These are phyloP conservation scores for Tetrapisispora iriomotensis DNA, from an alignment of 805 yeast species.

Conservation along the genomic window DNA sequence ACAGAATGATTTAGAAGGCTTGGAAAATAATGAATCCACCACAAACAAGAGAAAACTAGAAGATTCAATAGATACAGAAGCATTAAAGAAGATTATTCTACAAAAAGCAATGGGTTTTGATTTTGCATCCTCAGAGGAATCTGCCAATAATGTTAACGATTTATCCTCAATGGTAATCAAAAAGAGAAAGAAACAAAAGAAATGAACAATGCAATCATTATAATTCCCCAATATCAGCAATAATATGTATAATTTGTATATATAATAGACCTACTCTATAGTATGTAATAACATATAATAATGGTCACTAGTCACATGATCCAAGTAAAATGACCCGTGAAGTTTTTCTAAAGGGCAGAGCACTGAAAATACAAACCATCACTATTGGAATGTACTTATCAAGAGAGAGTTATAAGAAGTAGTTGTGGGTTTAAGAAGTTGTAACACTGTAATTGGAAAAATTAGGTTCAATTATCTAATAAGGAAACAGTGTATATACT, in stretches of 20 bases:
- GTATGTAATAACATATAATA: no score
- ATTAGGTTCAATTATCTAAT: no score
- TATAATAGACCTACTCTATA: no score
- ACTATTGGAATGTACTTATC: no score
- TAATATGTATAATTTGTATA: no score
- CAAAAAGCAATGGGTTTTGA: slow-evolving; percentile 13
- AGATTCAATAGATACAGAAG: background rate
- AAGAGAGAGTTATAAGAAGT: no score
- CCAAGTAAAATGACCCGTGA: no score
- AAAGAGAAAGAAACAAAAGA: slow-evolving; percentile 21
- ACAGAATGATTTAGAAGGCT: slow-evolving; percentile 44
- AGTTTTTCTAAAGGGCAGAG: no score
- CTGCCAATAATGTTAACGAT: slow-evolving; percentile 40
- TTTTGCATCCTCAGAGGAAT: slow-evolving; percentile 1
- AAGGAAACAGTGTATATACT: background rate
- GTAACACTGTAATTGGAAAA: background rate
- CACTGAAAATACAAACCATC: no score
- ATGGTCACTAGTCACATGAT: no score
- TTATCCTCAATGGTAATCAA: slow-evolving; percentile 55
- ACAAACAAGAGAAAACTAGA: slow-evolving; percentile 25
- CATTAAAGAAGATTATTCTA: slow-evolving; percentile 45
- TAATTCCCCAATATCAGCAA: no score
- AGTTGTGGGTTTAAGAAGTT: no score
- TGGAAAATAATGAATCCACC: slow-evolving; percentile 34
- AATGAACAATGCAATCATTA: background rate